These are phyloP conservation scores for Didymella sp. DNA, from an alignment of 2,329 filamentous ascomycete species.

Conservation along the genomic window DNA sequence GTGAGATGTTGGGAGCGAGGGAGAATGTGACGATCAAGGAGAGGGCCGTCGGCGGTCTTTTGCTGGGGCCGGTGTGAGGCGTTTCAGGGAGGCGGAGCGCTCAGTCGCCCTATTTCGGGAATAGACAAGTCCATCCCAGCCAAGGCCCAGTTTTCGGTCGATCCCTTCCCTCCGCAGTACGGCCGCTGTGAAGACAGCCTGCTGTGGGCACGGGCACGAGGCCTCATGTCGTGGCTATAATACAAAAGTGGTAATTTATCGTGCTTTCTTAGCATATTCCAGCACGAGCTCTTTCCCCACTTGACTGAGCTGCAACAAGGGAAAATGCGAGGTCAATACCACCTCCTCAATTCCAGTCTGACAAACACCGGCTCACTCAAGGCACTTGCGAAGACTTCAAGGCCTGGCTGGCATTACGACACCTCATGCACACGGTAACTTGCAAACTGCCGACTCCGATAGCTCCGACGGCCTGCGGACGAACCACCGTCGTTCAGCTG, in stretches of 20 bases:
- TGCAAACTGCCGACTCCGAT: conserved; percentile 22
- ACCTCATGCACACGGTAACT: conserved; percentile 22
- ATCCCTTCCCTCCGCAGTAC: conserved; percentile 14
- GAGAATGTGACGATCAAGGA: conserved; percentile 12
- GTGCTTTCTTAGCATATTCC: background rate
- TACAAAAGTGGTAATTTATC: conserved; percentile 14
- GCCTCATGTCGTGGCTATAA: background rate
- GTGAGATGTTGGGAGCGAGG: conserved; percentile 16
- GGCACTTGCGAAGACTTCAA: conserved; percentile 11
- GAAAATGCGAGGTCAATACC: background rate
- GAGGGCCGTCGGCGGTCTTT: conserved; percentile 26
- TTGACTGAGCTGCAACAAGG: background rate
- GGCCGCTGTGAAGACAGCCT: conserved; percentile 8
- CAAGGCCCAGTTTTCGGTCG: conserved; percentile 7
- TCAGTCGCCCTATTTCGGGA: conserved; percentile 23
- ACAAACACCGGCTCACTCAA: conserved; percentile 3
- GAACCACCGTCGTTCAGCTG: conserved; percentile 21
- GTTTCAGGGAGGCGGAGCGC: conserved; percentile 32
- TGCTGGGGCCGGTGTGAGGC: conserved; percentile 36
- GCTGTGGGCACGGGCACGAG: conserved; percentile 1
- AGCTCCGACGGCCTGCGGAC: conserved; percentile 11
- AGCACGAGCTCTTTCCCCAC: conserved; percentile 1
- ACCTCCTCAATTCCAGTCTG: background rate
- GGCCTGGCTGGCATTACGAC: conserved; percentile 27
- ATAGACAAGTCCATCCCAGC: conserved; percentile 23